Evolutionary conservation across 2,329 filamentous ascomycete species (phyloP), one percentile per base, ranked within the genome.

Genomic region (Fusarium multiceps): DNA sequence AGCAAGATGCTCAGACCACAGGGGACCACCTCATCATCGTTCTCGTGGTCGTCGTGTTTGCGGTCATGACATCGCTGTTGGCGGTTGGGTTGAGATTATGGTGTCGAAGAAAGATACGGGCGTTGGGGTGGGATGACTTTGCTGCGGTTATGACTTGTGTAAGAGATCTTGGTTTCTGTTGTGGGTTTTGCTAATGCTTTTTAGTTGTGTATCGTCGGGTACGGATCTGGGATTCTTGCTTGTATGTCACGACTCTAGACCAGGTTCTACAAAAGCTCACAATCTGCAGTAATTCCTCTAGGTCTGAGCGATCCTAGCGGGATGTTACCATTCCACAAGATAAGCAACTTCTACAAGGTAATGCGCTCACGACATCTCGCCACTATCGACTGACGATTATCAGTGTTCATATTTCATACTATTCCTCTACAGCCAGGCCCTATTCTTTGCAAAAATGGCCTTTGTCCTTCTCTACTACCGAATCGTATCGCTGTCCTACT

Each of bases 381-480:
- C 28, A 13, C 3, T 7, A 0, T 3, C 28, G 6, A 7, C 12
- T 72, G n/a, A 72, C 20, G 1, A 12, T 1, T 6, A 4, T 14
- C 2, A 73, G 71, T 50, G 46, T 7, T 47, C 72, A 42, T 73
- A 65, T 20, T 23, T 73, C 4, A 45, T 47, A 13, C 7, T 56
- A 2, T 21, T 72, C 2, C 55, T 70, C 18, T 70, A 70, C 37
- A 18, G 55, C 8, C 41, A 49, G 12, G 58, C 50, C 5, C 41
- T 73, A 0, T 60, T 56, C 25, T 63, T 40, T 14, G 30, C 40
- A 16, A 72, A 66, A 18, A 47, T 73, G 65, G 59, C 68, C 5
- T 70, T 73, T 13, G 45, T 73, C 7, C 40, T 73, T 0, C 68
- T 73, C 0, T 73, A 73, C 13, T 68, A 65, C 14, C 53, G 71